Evolutionary conservation across 441 rosid genomes (phyloP).

Genomic region (Omphalea diandra): DNA sequence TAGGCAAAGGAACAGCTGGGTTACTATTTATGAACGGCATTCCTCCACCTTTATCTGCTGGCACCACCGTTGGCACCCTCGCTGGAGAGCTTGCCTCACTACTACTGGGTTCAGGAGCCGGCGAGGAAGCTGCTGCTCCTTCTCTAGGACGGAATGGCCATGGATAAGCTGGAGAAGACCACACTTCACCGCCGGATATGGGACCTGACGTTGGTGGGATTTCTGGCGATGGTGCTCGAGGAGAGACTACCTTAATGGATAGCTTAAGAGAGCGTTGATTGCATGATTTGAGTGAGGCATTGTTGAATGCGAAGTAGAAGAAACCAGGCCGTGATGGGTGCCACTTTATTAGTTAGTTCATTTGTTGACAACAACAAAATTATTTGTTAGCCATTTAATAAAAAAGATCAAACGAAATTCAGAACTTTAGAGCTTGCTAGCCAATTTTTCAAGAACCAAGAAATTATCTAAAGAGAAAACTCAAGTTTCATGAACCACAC

Average conservation of each 20-base stretch:
- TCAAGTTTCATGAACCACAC: too few species aligned
- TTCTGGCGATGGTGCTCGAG: slow-evolving; percentile 30
- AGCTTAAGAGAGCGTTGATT: slow-evolving; percentile 46
- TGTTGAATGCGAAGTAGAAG: slow-evolving; percentile 82
- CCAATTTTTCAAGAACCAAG: neutral
- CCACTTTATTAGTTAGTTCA: slow-evolving; percentile 62
- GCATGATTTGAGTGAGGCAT: slow-evolving; percentile 60
- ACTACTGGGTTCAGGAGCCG: slow-evolving; percentile 47
- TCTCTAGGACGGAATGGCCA: slow-evolving; percentile 82
- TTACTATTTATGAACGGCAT: slow-evolving; percentile 85
- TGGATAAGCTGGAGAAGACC: slow-evolving; percentile 70
- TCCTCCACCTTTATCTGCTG: slow-evolving; percentile 52
- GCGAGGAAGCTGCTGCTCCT: slow-evolving; percentile 41
- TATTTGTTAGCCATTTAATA: neutral
- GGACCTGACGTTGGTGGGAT: slow-evolving; percentile 43
- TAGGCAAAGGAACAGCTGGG: slow-evolving; percentile 94
- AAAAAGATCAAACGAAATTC: neutral
- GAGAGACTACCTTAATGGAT: slow-evolving; percentile 59
- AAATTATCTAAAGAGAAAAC: neutral
- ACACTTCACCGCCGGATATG: slow-evolving; percentile 48
- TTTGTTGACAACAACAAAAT: neutral
- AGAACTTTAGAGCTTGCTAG: neutral
- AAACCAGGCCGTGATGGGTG: slow-evolving; percentile 80
- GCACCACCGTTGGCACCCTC: slow-evolving; percentile 37
- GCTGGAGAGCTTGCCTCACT: slow-evolving; percentile 35